These are phyloP conservation scores for Megacollybia marginata DNA, from an alignment of 768 basidiomycete species.

Conservation along the genomic window DNA sequence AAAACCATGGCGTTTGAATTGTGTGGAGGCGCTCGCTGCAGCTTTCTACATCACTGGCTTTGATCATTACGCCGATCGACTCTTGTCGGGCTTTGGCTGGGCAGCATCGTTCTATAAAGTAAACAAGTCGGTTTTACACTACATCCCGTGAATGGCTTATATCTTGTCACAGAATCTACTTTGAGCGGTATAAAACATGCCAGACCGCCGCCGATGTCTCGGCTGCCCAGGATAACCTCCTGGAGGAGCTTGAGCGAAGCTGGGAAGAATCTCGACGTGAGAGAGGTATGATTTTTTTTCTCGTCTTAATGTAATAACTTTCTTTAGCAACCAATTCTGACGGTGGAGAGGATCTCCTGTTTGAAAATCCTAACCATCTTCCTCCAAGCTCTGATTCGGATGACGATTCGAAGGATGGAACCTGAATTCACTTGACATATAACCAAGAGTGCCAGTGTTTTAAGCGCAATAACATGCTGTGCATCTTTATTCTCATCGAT, in stretches of 20 bases:
- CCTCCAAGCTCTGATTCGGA: slow-evolving; percentile 12
- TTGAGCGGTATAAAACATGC: slow-evolving; percentile 76
- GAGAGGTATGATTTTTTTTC: slow-evolving; percentile 31
- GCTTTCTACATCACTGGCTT: slow-evolving; percentile 93
- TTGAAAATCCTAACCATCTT: slow-evolving; percentile 62
- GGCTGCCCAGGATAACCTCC: slow-evolving; percentile 57
- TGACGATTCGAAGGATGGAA: background rate
- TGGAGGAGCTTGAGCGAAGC: slow-evolving; percentile 57
- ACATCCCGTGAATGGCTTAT: background rate
- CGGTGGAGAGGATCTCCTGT: slow-evolving; percentile 49
- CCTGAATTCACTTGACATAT: no score
- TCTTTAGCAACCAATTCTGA: background rate
- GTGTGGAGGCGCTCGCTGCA: slow-evolving; percentile 90
- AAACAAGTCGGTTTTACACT: slow-evolving; percentile 49
- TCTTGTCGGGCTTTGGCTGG: slow-evolving; percentile 87
- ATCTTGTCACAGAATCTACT: slow-evolving; percentile 35
- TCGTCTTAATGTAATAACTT: background rate
- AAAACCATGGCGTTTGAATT: slow-evolving; percentile 93
- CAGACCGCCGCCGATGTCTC: slow-evolving; percentile 48
- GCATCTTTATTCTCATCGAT: no score
- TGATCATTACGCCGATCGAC: slow-evolving; percentile 65
- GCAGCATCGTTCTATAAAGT: slow-evolving; percentile 82
- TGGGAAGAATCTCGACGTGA: slow-evolving; percentile 51
- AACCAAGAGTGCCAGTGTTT: no score
- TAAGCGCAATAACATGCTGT: no score